phyloP scores from a whole-genome alignment of 768 basidiomycete genomes.

The Tylopilus plumbeoviolaceoides region DNA sequence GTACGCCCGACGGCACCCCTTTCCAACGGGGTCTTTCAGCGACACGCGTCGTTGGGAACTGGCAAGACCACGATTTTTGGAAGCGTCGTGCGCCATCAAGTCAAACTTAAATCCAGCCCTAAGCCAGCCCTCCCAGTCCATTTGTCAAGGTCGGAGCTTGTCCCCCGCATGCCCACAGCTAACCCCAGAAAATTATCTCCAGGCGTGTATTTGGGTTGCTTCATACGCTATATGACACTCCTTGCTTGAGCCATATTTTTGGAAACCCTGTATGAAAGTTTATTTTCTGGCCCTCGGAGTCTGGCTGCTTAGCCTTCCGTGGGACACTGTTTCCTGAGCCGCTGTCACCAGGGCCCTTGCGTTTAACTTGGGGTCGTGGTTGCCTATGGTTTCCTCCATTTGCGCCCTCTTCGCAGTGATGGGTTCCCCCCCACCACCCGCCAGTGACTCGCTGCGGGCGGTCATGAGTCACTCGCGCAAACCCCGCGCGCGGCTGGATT shows the following conservation, averaged over 20 bases:
- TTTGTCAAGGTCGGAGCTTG: conserved; percentile 22
- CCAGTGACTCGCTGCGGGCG: conserved; percentile 4
- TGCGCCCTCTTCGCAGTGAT: conserved; percentile 13
- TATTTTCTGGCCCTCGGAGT: neutral
- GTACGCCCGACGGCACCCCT: conserved; percentile 30
- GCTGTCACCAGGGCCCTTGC: conserved; percentile 1
- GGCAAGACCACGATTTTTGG: conserved; percentile 66
- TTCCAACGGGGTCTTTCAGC: conserved; percentile 36
- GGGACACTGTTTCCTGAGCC: conserved; percentile 3
- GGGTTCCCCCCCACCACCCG: neutral
- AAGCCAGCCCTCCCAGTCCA: conserved; percentile 5
- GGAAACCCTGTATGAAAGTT: neutral
- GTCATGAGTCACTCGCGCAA: conserved; percentile 8
- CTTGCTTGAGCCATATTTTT: conserved; percentile 7
- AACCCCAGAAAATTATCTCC: conserved; percentile 8
- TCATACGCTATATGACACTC: conserved; percentile 8
- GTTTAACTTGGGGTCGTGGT: conserved; percentile 7
- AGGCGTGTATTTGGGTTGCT: conserved; percentile 18
- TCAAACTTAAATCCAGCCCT: conserved; percentile 13
- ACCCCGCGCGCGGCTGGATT: conserved; percentile 9
- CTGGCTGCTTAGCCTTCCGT: neutral
- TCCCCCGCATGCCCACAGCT: conserved; percentile 14
- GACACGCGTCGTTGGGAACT: conserved; percentile 45
- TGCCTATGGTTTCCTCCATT: conserved; percentile 5
- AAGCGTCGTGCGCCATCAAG: conserved; percentile 13